Base-by-base conservation (phyloP, 768 basidiomycete genomes). In the Trichaptum fuscoviolaceum region DNA sequence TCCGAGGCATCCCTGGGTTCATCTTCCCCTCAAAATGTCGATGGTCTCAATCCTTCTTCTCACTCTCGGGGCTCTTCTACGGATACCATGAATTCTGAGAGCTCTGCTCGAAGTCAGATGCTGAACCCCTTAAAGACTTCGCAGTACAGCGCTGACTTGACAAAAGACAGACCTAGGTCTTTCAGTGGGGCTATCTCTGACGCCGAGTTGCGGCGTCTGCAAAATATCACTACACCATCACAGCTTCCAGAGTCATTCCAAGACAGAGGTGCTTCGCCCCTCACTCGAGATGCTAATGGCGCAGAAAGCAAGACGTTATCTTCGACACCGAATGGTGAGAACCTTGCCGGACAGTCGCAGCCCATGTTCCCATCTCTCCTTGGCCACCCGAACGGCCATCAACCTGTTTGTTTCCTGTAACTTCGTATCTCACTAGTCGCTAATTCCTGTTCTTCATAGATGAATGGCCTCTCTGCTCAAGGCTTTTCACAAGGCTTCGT, bases 41-140 rank as follows among this genome's bases (percentile, higher is more conserved):
- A 89, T 75, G 83, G 84, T 67, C 85, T 87, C 71, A 82, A 78
- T 64, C 81, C 85, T 30, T 65, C 70, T 23, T 87, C 88, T 69
- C 91, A 92, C 76, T 92, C 91, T 69, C 87, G 91, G 65, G 92
- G 89, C 64, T 92, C 91, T 27, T 92, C 92, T n/a, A 87, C 88
- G 69, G 91, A 92, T 77, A 89, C 88, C 35, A 83, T 87, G 30
- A 80, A 82, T 62, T 86, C 85, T 5, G 42, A n/a, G 8, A 42
- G 4, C 27, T 62, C 27, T n/a, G 60, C 25, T 35, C 58, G 15
- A 17, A 27, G 26, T 36, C 58, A 25, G 62, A n/a, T 30, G 34
- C 30, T 35, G 15, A 30, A 23, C 4, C 24, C 25, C 57, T 58
- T 52, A 62, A 60, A 57, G 62, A 62, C 23, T 15, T 57, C 25